Evolutionary conservation across 2,329 filamentous ascomycete species (phyloP).

Genomic region (Aspergillus sp.): DNA sequence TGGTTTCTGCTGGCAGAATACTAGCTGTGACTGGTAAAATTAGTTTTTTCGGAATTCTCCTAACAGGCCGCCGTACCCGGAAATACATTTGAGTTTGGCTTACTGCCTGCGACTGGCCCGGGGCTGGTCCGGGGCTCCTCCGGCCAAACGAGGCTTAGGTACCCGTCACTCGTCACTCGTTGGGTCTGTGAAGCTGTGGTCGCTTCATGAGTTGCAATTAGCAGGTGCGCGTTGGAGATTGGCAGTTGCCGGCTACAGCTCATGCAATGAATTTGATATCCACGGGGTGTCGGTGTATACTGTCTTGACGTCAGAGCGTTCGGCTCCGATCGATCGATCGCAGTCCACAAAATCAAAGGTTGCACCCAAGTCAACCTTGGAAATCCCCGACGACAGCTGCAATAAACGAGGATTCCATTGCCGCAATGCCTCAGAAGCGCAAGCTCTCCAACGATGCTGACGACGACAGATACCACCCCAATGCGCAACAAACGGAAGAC

Average conservation of each 20-base stretch:
- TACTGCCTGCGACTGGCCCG: not conserved
- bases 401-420: too few species aligned
- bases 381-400: not conserved
- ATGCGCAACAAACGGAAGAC: slow-evolving; percentile 43
- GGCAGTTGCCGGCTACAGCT: too few species aligned
- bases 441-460: slow-evolving; percentile 4
- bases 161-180: not conserved
- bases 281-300: not conserved
- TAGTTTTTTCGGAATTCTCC: too few species aligned
- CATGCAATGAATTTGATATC: too few species aligned
- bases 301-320: not conserved
- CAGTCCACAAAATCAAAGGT: not conserved
- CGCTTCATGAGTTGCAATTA: not conserved
- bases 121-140: not conserved
- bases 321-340: slow-evolving; percentile 3
- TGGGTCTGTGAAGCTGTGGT: not conserved
- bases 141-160: not conserved
- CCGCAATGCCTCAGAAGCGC: not conserved
- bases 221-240: too few species aligned
- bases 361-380: not conserved
- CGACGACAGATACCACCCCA: slow-evolving; percentile 29
- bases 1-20: too few species aligned
- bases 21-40: too few species aligned
- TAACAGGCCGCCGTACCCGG: too few species aligned
- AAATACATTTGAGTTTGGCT: not conserved